Conservation (phyloP, 2,329 filamentous ascomycete genomes). For the Elsinoe perseae region DNA sequence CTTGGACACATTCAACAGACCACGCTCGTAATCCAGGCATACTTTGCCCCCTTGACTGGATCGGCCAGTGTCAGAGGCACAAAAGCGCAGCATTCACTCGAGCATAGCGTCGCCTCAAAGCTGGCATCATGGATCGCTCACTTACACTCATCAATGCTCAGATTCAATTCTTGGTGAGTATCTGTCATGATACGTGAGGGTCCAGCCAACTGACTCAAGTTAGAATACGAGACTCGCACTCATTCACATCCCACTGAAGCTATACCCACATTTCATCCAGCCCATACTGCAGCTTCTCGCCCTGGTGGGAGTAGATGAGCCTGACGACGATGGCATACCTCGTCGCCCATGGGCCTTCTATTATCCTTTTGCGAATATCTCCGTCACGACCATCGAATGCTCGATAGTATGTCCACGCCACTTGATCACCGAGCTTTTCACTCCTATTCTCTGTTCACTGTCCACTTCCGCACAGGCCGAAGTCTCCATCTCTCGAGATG, state of each 20-base stretch:
- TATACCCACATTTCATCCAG: conserved; percentile 72
- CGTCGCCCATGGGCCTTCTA: conserved; percentile 41
- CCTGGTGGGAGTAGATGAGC: conserved; percentile 28
- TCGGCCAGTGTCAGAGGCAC: too few relatives aligned
- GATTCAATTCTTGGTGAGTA: conserved; percentile 43
- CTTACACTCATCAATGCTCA: conserved; percentile 41
- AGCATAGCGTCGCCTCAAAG: not conserved
- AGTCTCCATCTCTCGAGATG: conserved; percentile 70
- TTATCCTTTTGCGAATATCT: conserved; percentile 87
- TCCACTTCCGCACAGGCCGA: conserved; percentile 36
- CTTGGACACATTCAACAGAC: conserved; percentile 5
- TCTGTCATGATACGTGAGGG: conserved; percentile 15
- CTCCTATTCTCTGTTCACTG: conserved; percentile 59
- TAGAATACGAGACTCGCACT: conserved; percentile 83
- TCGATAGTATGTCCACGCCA: conserved; percentile 79
- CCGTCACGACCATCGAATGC: conserved; percentile 84
- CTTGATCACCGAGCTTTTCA: conserved; percentile 67
- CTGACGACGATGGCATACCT: conserved; percentile 31
- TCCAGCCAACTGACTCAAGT: conserved; percentile 16
- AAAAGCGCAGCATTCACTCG: too few relatives aligned
- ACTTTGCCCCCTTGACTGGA: too few relatives aligned
- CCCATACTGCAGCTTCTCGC: conserved; percentile 81
- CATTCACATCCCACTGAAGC: conserved; percentile 77
- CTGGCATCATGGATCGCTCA: conserved; percentile 34
- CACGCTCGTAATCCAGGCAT: too few relatives aligned